Base-by-base conservation (phyloP, 495 filamentous ascomycete species). In the Penicillium malachiteum region DNA sequence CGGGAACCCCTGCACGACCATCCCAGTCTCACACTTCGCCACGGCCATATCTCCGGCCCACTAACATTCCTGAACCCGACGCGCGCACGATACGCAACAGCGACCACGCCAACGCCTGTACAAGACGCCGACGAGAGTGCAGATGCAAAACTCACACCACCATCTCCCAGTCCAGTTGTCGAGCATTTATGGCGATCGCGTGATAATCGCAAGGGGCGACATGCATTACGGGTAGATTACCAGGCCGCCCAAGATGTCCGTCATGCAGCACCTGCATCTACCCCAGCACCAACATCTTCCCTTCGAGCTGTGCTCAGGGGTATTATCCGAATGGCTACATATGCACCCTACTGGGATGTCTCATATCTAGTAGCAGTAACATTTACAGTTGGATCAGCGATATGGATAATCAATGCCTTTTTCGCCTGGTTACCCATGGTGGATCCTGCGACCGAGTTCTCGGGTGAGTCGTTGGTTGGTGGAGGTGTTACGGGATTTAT, bases 141-240 rank as follows among this genome's bases (percentile, higher is more conserved):
- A 35, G 13, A 33, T 35, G 17, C 11, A 33, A 41, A 41, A 41
- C 10, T 26, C 5, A 18, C 21, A 26, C 21, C 21, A 26, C 56
- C 59, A 12, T 55, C 0, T 12, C 44, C 14, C 10, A 33, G 0
- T 48, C 64, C 21, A 11, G 40, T 55, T 31, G 38, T 77, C n/a
- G 59, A 69, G 18, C 79, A 67, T 68, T 63, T 77, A 49, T 85
- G 81, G 81, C 80, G 81, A 12, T 84, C 85, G 40, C 79, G 87
- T n/a, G 86, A 90, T 66, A 88, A 87, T 63, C 76, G 86, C 40
- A 90, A 89, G 71, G 84, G 87, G 18, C 76, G 87, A 14, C 87
- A 89, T 67, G 72, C 82, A 13, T 62, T 87, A 1, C 54, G 75
- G 3, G 67, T 89, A 46, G 69, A 75, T 7, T 64, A 71, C 49